Base-by-base conservation (phyloP, 257 asterid species). In the Lavandula angustifolia region DNA sequence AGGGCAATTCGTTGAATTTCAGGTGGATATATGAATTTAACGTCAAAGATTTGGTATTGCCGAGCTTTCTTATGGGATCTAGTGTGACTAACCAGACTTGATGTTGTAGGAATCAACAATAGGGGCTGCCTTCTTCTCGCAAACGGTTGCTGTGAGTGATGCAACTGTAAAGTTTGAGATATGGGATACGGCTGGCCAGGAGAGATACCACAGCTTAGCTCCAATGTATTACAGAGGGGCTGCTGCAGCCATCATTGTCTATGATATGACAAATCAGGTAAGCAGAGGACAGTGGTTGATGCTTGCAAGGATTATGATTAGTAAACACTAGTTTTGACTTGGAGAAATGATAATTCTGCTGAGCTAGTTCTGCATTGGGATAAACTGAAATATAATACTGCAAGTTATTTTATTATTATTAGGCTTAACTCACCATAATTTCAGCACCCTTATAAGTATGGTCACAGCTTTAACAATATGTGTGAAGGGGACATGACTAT, bases 151-250 rank as follows among this genome's bases (percentile, higher is more conserved):
- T 59, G 87, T 87, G 60, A 72, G 85, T 64, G 90, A 89, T 63
- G 95, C 89, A 52, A 86, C 95, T 55, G 91, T 89, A 42, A 89
- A 89, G 44, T 89, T 89, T 63, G 96, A 89, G 76, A 89, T 89
- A 65, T 89, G 96, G 96, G 95, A 89, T 69, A 89, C 96, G 2
- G 96, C 96, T 16, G 95, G 96, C 56, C 96, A 89, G 76, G 96
- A 89, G 82, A 81, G 95, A 73, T 89, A 89, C 81, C 96, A 89
- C 64, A 89, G 96, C 72, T 79, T 89, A 66, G 95, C 96, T 74
- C 96, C 96, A 16, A 89, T 86, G 96, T 89, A 89, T 58, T 89
- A 89, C 40, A 74, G 96, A 81, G 96, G 95, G 60, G 96, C 96
- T 71, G 95, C 96, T 16, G 96, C 95, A 1, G 96, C 96, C 51